Evolutionary conservation across 1,284 basidiomycete species (phyloP).

Genomic region (Apiotrichum porosum): DNA sequence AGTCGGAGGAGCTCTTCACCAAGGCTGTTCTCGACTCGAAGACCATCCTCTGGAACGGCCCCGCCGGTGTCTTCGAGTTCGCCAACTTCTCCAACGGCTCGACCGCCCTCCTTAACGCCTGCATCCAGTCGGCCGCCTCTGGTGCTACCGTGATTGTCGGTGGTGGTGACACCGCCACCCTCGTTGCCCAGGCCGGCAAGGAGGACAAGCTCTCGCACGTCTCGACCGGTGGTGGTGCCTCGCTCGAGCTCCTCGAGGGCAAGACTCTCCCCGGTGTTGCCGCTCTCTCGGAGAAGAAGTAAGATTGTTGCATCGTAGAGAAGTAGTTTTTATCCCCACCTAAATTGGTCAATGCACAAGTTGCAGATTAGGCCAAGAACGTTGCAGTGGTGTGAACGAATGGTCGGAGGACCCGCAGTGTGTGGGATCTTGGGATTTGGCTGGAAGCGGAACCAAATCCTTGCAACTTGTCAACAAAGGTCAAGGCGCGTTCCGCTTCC

Average conservation of each 20-base stretch:
- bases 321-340: no score
- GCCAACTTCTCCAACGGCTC: constrained; percentile 84
- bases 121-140: constrained; percentile 77
- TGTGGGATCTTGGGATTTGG: no score
- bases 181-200: constrained; percentile 72
- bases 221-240: constrained; percentile 94
- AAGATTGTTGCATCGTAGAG: no score
- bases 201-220: constrained; percentile 93
- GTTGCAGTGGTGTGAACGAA: neutral
- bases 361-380: no score
- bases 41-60: constrained; percentile 99
- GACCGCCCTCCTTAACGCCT: constrained; percentile 76
- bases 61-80: constrained; percentile 97
- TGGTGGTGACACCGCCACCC: constrained; percentile 88
- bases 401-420: no score
- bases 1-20: constrained; percentile 75
- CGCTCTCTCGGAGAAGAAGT: constrained; percentile 65
- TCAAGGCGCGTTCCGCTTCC: no score
- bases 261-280: constrained; percentile 85
- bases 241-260: constrained; percentile 91
- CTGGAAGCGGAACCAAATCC: constrained; percentile 8
- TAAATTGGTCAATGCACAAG: no score
- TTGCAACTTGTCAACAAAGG: constrained; percentile 15
- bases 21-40: constrained; percentile 80
- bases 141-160: constrained; percentile 92